Evolutionary conservation across 1,284 basidiomycete species (phyloP), one percentile per base, ranked within the genome.

Genomic region (Ceratobasidium sp.): DNA sequence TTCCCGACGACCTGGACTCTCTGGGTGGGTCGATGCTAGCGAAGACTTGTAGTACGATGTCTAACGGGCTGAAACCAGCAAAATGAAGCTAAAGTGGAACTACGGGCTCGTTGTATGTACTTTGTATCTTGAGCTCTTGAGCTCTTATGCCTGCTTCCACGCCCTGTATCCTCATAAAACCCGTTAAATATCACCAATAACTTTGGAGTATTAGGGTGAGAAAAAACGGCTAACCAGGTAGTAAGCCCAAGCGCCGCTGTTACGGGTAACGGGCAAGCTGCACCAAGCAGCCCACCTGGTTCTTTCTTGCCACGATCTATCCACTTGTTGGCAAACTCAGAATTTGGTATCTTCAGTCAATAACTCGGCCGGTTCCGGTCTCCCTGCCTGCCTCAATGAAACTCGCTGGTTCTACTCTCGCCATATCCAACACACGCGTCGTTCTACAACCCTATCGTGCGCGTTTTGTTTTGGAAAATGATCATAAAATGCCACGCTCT

Each of bases 1-100:
- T 91, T 90, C 89, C 88, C 90, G 2, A 87, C 86, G 23, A 86
- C 86, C 2, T 84, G 90, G 87, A 83, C 88, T 23, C 71, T 91
- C 18, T 85, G 89, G 85, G 81, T 84, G 75, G 67, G 81, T 56
- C 42, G 5, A 33, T 40, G n/a, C 56, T 72, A 5, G 61, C 40
- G 18, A 5, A 23, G 42, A 33, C 55, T 26, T 26, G 18, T 23
- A 72, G 70, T 72, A 61, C 70, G 70, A 72, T 18, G 55, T 72
- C 20, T 72, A 61, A 72, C 46, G 20, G 23, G 2, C 33, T 60
- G 4, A 12, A 60, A 2, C 28, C 58, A 10, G 39, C 13, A 7
- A 28, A 60, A 33, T 60, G 26, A 63, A 63, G 2, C 18, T n/a
- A 2, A 42, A 63, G 44, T 42, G 6, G 26, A 42, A 40, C 40